Evolutionary conservation across 257 asterid genomes (phyloP), one percentile per base, ranked within the genome.

Genomic region (Nicotiana benthamiana): DNA sequence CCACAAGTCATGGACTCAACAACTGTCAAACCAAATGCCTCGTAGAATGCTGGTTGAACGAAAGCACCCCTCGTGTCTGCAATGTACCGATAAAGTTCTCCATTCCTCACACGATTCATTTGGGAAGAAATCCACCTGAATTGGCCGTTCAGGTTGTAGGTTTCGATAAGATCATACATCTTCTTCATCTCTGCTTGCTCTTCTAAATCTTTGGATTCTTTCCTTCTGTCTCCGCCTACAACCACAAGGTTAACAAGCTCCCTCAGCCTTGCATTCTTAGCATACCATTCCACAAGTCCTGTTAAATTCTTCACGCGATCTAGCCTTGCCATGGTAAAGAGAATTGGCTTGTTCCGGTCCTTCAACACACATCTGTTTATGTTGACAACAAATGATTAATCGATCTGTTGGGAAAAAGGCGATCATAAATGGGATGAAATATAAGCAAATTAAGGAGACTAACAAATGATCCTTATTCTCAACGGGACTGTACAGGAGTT

Each of bases 51-150:
- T 63, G 82, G 82, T 22, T 80, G 83, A 53, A 80, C 75, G 9
- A 80, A 80, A 56, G 79, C 79, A 28, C 83, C 83, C 32, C 70
- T 70, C 52, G 83, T 80, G 48, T 80, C 83, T 13, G 83, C 83
- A 24, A 80, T 80, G 72, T 80, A 80, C 0, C 83, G 83, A 9
- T 80, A 80, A 28, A 80, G 83, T 22, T 80, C 83, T 24, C 83
- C 83, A 6, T 80, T 80, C 61, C 83, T 54, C 20, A 70, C 72
- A 80, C 83, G 83, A 75, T 80, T 80, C 83, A 80, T 80, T 28
- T 80, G 83, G 30, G 83, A 68, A 34, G 79, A 68, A 53, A 80
- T 80, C 83, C 83, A 80, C 57, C 83, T 68, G 80, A 80, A 80
- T 40, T 80, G 83, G 15, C 83, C 83, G 4, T 80, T 68, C 83